These are phyloP conservation scores for Sarocladium brachiariae DNA, from an alignment of 2,329 filamentous ascomycete genomes.

Conservation along the genomic window DNA sequence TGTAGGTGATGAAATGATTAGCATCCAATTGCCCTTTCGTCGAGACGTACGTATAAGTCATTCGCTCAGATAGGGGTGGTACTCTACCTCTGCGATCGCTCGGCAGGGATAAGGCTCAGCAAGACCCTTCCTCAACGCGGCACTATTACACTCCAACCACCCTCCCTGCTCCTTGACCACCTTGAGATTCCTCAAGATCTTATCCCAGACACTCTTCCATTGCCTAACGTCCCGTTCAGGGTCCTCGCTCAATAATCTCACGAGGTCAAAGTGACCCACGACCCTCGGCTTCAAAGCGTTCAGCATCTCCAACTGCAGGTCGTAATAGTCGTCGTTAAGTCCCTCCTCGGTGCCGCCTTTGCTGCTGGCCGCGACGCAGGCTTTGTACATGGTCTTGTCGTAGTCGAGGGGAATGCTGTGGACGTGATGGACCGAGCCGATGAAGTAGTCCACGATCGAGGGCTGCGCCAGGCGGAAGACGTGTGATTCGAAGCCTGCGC, in stretches of 20 bases:
- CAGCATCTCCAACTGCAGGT: constrained; percentile 80
- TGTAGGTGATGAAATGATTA: too few species aligned
- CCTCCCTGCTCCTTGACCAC: constrained; percentile 68
- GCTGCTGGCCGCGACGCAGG: constrained; percentile 26
- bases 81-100: constrained; percentile 73
- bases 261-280: constrained; percentile 91
- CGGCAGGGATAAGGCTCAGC: constrained; percentile 81
- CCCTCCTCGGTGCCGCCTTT: constrained; percentile 51
- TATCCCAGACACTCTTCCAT: constrained; percentile 64
- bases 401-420: constrained; percentile 86
- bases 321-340: constrained; percentile 82
- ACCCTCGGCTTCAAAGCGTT: constrained; percentile 62
- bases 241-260: constrained; percentile 69
- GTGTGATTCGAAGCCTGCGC: constrained; percentile 51
- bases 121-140: constrained; percentile 82
- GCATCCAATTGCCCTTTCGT: not conserved
- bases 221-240: constrained; percentile 52
- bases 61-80: too few species aligned
- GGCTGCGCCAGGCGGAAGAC: constrained; percentile 56
- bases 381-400: constrained; percentile 58
- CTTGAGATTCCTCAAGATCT: constrained; percentile 66
- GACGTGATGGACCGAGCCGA: constrained; percentile 90
- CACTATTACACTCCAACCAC: constrained; percentile 83
- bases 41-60: constrained; percentile 13
- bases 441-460: constrained; percentile 75